Percentiles rank a stretch among this genome's conserved stretches.
These are phyloP conservation scores for Citrullus colocynthis DNA, from an alignment of 306 rosid species.

Conservation along the genomic window DNA sequence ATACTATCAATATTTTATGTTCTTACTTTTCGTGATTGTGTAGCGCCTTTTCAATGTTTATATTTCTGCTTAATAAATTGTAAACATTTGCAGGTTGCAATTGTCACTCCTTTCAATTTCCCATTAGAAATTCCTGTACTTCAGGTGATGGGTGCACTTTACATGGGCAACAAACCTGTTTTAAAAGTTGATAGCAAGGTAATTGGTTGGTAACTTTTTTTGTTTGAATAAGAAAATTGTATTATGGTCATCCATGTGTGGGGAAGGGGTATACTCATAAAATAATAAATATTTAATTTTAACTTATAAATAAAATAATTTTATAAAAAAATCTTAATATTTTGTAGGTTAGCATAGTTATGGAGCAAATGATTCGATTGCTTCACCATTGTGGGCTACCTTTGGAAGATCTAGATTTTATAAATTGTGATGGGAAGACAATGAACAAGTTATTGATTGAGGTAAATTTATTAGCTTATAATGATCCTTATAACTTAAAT, in stretches of 20 bases:
- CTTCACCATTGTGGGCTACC: constrained; percentile 92
- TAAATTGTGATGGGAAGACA: constrained; percentile 83
- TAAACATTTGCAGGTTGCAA: constrained; percentile 50
- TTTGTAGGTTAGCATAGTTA: constrained; percentile 85
- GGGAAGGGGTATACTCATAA: not conserved
- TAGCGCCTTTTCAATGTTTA: not conserved
- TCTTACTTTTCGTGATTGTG: not conserved
- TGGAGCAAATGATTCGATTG: constrained; percentile 93
- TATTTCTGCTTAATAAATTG: not conserved
- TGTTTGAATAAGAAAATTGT: not conserved
- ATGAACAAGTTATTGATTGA: constrained; percentile 78
- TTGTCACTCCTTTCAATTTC: constrained; percentile 89
- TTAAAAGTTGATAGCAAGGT: constrained; percentile 98
- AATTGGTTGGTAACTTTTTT: not conserved
- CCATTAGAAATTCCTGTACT: constrained; percentile 96
- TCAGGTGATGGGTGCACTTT: constrained; percentile 97
- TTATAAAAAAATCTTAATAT: not conserved
- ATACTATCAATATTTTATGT: not conserved
- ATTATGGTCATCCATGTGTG: not conserved
- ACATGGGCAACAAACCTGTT: constrained; percentile 95
- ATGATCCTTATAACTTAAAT: not conserved
- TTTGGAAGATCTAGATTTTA: constrained; percentile 68
- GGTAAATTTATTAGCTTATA: constrained; percentile 33
- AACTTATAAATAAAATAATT: not conserved
- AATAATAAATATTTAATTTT: not conserved